Conservation (phyloP, 192 early-diverging fungal genomes). For the Linnemannia exigua region DNA sequence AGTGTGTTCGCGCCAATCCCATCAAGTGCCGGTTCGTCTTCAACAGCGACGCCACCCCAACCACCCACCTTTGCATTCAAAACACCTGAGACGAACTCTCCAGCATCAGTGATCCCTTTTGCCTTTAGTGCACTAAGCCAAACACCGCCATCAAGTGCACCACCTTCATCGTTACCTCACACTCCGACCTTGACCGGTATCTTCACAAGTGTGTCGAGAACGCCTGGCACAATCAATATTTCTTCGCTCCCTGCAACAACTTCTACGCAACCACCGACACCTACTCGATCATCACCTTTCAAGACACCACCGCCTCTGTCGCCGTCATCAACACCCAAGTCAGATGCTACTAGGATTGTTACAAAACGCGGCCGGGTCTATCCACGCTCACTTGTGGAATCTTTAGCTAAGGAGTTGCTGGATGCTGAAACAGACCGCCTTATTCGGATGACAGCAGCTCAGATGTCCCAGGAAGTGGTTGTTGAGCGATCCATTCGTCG, state of each 20-base stretch:
- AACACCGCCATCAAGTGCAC: background rate
- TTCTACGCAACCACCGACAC: background rate
- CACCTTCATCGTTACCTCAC: background rate
- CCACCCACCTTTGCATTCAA: background rate
- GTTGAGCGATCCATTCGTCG: constrained; percentile 33
- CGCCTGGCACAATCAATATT: background rate
- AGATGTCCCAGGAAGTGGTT: constrained; percentile 19
- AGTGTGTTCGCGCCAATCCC: background rate
- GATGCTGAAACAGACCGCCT: constrained; percentile 23
- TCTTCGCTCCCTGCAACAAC: background rate
- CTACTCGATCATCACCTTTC: background rate
- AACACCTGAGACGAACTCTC: background rate
- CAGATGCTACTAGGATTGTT: constrained; percentile 30
- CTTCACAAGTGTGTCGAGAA: background rate
- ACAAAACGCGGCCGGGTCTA: constrained; percentile 33
- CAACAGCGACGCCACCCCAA: background rate
- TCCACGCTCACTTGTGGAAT: constrained; percentile 32
- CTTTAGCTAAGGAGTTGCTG: constrained; percentile 19
- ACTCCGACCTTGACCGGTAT: background rate
- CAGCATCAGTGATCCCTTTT: constrained; percentile 9
- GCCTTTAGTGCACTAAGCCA: background rate
- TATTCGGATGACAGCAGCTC: constrained; percentile 23
- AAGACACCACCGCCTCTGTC: background rate
- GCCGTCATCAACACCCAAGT: constrained; percentile 13
- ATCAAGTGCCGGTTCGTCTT: background rate